A percentile compares a stretch with the other conserved stretches of the same genome.
Conservation (phyloP, 2,329 filamentous ascomycete species). For the Phoma sp. region DNA sequence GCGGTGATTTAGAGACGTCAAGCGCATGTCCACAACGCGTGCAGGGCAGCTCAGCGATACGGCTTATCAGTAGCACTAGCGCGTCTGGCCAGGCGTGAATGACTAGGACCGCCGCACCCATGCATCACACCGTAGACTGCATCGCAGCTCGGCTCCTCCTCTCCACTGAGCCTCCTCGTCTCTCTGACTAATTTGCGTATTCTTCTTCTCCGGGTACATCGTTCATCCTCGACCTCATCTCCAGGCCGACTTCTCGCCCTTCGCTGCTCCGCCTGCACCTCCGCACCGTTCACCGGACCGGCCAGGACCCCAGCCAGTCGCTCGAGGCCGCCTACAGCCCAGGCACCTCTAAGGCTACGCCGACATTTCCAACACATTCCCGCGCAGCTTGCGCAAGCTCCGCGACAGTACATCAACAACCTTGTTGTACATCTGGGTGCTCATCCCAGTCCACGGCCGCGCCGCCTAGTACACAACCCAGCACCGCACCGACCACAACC, state of each 20-base stretch:
- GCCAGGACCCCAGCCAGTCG: conserved; percentile 12
- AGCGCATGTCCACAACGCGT: conserved; percentile 17
- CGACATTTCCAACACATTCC: neutral
- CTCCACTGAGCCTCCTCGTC: conserved; percentile 12
- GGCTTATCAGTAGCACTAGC: conserved; percentile 4
- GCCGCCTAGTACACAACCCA: conserved; percentile 14
- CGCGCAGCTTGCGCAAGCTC: conserved; percentile 7
- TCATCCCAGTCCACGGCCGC: conserved; percentile 14
- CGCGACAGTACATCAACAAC: neutral
- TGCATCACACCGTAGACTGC: conserved; percentile 20
- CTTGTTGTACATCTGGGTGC: conserved; percentile 18
- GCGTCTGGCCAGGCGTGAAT: conserved; percentile 13
- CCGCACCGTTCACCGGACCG: conserved; percentile 16
- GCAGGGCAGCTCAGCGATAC: conserved; percentile 8
- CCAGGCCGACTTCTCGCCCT: conserved; percentile 8
- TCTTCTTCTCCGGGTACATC: conserved; percentile 8
- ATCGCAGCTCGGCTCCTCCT: conserved; percentile 21
- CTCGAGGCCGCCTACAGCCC: conserved; percentile 11
- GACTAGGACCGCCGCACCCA: conserved; percentile 19
- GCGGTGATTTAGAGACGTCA: conserved; percentile 3
- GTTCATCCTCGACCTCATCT: neutral
- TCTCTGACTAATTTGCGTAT: conserved; percentile 11
- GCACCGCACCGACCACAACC: conserved; percentile 14
- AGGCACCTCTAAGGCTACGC: conserved; percentile 12
- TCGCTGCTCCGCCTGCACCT: conserved; percentile 14